Conservation (phyloP, 2,329 filamentous ascomycete genomes). For the Calonectria montana region DNA sequence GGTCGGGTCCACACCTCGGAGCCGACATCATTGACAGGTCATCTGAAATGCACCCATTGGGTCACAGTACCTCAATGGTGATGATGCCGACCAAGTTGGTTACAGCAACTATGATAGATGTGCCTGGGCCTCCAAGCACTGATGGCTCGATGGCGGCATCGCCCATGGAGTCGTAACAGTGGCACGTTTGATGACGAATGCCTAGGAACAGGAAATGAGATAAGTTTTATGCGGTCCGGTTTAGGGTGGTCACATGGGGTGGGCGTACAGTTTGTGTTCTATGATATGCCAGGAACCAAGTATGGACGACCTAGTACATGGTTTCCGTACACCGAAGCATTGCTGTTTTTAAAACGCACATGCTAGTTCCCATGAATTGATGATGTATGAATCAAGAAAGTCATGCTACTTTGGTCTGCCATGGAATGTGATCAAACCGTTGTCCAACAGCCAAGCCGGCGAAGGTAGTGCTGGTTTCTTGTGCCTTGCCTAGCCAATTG, state of each 20-base stretch:
- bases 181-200: neutral
- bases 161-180: constrained; percentile 17
- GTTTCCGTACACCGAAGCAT: neutral
- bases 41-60: constrained; percentile 22
- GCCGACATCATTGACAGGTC: constrained; percentile 19
- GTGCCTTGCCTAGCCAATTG: neutral
- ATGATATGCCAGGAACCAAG: neutral
- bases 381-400: neutral
- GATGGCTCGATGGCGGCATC: constrained; percentile 35
- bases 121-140: constrained; percentile 26
- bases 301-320: constrained; percentile 4
- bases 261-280: constrained; percentile 3
- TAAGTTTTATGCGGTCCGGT: neutral
- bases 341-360: neutral
- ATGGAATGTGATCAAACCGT: neutral
- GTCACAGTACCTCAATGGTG: constrained; percentile 12
- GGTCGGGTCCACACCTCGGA: constrained; percentile 25
- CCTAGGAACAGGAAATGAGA: constrained; percentile 15
- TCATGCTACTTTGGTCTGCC: neutral
- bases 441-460: too few species aligned
- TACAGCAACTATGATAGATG: constrained; percentile 19
- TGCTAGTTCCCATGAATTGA: constrained; percentile 5
- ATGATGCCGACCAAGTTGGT: constrained; percentile 17
- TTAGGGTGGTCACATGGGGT: neutral
- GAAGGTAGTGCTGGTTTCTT: too few species aligned